These are phyloP conservation scores for Chamaecrista fasciculata DNA, from an alignment of 306 rosid genomes.

Conservation along the genomic window DNA sequence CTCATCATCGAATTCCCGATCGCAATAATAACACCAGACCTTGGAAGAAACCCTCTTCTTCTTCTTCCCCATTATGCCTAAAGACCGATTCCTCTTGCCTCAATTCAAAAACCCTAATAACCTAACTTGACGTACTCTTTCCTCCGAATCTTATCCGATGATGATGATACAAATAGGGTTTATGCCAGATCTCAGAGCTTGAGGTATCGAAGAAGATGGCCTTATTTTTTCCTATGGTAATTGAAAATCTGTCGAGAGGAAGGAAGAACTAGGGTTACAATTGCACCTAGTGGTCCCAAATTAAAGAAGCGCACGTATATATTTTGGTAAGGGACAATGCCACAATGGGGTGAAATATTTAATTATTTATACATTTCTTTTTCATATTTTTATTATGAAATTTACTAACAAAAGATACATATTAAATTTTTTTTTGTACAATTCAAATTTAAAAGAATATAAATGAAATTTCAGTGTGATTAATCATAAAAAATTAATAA, in stretches of 20 bases:
- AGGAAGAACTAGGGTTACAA: conserved; percentile 30
- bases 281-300: neutral
- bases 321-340: too few species aligned
- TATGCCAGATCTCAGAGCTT: neutral
- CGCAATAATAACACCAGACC: conserved; percentile 99
- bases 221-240: neutral
- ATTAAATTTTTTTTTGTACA: too few species aligned
- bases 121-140: neutral
- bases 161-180: neutral
- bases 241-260: conserved; percentile 9
- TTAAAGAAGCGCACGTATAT: neutral
- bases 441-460: too few species aligned
- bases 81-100: neutral
- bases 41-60: conserved; percentile 94
- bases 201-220: neutral
- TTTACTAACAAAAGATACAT: too few species aligned
- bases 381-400: too few species aligned
- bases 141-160: neutral
- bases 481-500: too few species aligned
- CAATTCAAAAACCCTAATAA: neutral
- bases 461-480: too few species aligned
- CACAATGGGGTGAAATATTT: too few species aligned
- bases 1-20: conserved; percentile 96
- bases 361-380: too few species aligned
- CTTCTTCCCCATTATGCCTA: conserved; percentile 73